Percentiles rank a stretch among this genome's conserved stretches.
phyloP scores from a whole-genome alignment of 768 basidiomycete genomes.

The Postia placenta region DNA sequence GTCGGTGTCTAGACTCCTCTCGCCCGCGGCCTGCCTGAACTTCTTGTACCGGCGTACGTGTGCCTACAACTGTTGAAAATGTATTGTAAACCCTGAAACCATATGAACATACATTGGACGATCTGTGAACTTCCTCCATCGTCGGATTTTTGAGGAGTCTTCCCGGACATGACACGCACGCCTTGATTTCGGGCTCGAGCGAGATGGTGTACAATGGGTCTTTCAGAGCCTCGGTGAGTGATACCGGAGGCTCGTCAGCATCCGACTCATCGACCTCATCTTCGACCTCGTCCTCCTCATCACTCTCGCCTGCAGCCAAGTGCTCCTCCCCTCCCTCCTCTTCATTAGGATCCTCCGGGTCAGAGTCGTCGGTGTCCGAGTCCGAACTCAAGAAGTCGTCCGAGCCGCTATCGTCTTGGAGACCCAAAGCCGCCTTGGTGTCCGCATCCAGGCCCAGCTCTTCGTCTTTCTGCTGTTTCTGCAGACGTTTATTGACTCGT shows the following conservation, averaged over 20 bases:
- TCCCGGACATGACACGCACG: constrained; percentile 66
- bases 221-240: constrained; percentile 51
- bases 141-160: constrained; percentile 58
- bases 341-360: constrained; percentile 17
- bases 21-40: constrained; percentile 37
- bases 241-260: constrained; percentile 35
- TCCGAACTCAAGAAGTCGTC: constrained; percentile 44
- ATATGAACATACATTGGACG: constrained; percentile 55
- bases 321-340: constrained; percentile 18
- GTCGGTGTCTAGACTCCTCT: constrained; percentile 36
- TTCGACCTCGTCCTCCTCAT: constrained; percentile 20
- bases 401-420: constrained; percentile 73
- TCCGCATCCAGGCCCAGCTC: constrained; percentile 58
- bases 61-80: constrained; percentile 36
- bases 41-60: constrained; percentile 56
- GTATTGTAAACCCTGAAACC: not conserved
- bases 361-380: constrained; percentile 17
- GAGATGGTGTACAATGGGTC: constrained; percentile 61
- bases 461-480: constrained; percentile 57
- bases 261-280: constrained; percentile 17
- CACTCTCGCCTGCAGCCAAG: constrained; percentile 25
- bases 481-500: constrained; percentile 61
- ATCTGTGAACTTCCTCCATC: constrained; percentile 52
- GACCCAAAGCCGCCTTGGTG: constrained; percentile 55
- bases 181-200: constrained; percentile 45